These are phyloP conservation scores for Ophiostoma fasciatum DNA, from an alignment of 2,329 filamentous ascomycete genomes.

Conservation along the genomic window DNA sequence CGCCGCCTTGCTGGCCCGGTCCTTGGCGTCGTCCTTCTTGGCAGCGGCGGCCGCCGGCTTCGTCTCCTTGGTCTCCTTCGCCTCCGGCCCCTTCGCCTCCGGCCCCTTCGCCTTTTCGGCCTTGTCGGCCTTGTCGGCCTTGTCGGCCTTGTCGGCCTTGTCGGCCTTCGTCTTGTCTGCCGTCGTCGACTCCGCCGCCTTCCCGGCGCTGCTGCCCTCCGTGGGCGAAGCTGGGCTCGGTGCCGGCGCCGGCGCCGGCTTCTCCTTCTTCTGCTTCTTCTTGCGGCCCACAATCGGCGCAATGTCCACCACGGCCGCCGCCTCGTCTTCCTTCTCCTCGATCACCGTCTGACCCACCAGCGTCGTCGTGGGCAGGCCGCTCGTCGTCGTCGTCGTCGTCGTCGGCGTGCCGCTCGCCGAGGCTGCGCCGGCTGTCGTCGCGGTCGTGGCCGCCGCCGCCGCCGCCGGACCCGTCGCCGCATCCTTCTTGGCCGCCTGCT, in stretches of 20 bases:
- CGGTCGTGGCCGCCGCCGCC: slow-evolving; percentile 11
- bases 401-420: slow-evolving; percentile 74
- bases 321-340: slow-evolving; percentile 29
- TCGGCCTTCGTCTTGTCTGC: slow-evolving; percentile 13
- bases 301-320: slow-evolving; percentile 24
- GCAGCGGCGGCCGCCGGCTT: slow-evolving; percentile 1
- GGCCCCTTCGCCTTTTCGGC: too few species aligned
- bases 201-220: neutral
- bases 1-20: neutral
- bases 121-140: neutral
- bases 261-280: slow-evolving; percentile 75
- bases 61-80: neutral
- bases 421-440: slow-evolving; percentile 40
- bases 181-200: neutral
- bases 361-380: too few species aligned
- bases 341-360: slow-evolving; percentile 27
- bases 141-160: slow-evolving; percentile 15
- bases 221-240: neutral
- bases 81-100: slow-evolving; percentile 1
- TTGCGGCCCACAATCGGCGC: slow-evolving; percentile 66
- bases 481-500: slow-evolving; percentile 51
- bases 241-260: slow-evolving; percentile 20
- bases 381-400: slow-evolving; percentile 58
- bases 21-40: slow-evolving; percentile 4
- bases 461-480: slow-evolving; percentile 28